A percentile compares a stretch with the other conserved stretches of the same genome.
Evolutionary conservation across 2,329 filamentous ascomycete species (phyloP).

Genomic region (Xylariaceae sp.): DNA sequence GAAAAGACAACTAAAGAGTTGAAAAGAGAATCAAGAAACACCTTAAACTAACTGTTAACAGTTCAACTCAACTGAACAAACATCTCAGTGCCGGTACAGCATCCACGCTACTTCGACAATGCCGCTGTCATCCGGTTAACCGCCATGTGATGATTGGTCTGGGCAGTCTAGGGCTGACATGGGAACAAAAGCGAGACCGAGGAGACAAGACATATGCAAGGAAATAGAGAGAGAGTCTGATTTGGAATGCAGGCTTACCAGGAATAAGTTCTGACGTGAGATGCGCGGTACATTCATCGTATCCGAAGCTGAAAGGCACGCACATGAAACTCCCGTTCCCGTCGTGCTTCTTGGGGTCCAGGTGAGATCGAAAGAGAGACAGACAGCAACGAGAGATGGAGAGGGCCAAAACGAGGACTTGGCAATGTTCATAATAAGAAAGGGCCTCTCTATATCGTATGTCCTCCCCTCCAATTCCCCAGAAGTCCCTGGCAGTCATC

Average conservation of each 20-base stretch:
- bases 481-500: not conserved
- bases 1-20: too few relatives aligned
- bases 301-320: not conserved
- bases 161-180: constrained; percentile 7
- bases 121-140: not conserved
- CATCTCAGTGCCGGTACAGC: not conserved
- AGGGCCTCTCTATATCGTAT: not conserved
- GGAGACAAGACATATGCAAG: not conserved
- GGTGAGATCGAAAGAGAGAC: not conserved
- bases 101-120: constrained; percentile 1
- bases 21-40: too few relatives aligned
- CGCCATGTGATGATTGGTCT: constrained; percentile 8
- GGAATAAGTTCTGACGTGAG: not conserved
- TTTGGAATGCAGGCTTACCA: constrained; percentile 18
- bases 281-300: not conserved
- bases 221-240: not conserved
- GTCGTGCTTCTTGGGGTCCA: not conserved
- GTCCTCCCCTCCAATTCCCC: not conserved
- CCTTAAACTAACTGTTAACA: not conserved
- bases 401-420: not conserved
- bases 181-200: not conserved
- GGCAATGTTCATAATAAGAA: not conserved
- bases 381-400: too few relatives aligned
- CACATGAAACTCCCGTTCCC: not conserved
- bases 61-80: not conserved